Evolutionary conservation across 129 eudicot species (phyloP).

Genomic region (Chrysanthemum makinoi): DNA sequence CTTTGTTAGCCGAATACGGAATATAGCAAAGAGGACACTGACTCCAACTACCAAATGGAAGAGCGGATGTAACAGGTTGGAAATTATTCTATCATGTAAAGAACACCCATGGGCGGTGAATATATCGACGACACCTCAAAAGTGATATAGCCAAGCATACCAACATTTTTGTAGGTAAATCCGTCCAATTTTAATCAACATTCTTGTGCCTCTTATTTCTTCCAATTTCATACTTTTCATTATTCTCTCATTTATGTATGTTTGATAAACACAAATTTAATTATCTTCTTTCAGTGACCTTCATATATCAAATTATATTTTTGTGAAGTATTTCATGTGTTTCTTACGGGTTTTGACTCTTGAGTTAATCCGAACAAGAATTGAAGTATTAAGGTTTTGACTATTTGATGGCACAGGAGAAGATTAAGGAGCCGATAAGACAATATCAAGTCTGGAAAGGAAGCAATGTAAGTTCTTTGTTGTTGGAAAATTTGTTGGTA

Average conservation of each 20-base stretch:
- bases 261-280: not conserved
- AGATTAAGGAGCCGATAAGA: slow-evolving; percentile 34
- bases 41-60: too few species aligned
- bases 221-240: not conserved
- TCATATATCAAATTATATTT: not conserved
- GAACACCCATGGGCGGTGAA: too few species aligned
- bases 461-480: slow-evolving; percentile 67
- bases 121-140: too few species aligned
- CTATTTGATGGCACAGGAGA: slow-evolving; percentile 39
- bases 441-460: slow-evolving; percentile 93
- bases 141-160: not conserved
- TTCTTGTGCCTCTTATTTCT: not conserved
- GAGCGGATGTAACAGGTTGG: too few species aligned
- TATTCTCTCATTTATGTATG: not conserved
- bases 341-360: slow-evolving; percentile 23
- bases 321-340: not conserved
- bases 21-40: slow-evolving; percentile 13
- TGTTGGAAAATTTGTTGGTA: too few species aligned
- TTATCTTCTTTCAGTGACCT: not conserved
- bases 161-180: slow-evolving; percentile 32
- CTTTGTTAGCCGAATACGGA: slow-evolving; percentile 31
- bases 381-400: not conserved
- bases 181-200: slow-evolving; percentile 39
- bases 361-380: not conserved
- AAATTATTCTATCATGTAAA: too few species aligned